Percentiles rank a stretch among this genome's conserved stretches.
Conservation (phyloP, 192 early-diverging fungal genomes). For the Rhizoclosmatium sp. region DNA sequence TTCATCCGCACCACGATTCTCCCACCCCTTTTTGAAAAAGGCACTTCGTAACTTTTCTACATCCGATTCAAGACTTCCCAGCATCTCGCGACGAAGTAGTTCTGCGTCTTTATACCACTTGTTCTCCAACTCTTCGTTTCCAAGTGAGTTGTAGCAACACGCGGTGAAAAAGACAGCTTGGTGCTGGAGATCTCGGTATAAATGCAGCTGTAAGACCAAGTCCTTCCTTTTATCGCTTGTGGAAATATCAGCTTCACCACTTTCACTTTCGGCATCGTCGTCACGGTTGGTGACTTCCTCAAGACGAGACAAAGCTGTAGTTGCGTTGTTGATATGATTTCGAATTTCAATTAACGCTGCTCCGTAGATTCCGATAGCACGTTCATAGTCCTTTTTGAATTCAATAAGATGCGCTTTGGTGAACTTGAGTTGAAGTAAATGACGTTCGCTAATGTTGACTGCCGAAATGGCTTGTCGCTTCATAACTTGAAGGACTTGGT, state of each 20-base stretch:
- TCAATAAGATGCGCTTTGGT: conserved; percentile 46
- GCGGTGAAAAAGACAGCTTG: conserved; percentile 68
- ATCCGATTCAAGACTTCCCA: conserved; percentile 16
- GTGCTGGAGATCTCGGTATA: conserved; percentile 63
- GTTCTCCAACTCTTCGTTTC: conserved; percentile 55
- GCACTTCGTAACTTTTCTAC: conserved; percentile 10
- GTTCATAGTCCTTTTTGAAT: conserved; percentile 37
- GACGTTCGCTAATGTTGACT: conserved; percentile 45
- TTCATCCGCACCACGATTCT: too few species aligned
- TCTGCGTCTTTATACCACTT: conserved; percentile 48
- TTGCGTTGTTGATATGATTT: not conserved
- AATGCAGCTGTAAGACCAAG: conserved; percentile 33
- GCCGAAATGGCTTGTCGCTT: conserved; percentile 30
- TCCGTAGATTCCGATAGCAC: conserved; percentile 26
- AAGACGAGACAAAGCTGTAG: conserved; percentile 19
- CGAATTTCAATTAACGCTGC: conserved; percentile 39
- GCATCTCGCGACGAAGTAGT: conserved; percentile 36
- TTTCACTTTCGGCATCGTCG: conserved; percentile 24
- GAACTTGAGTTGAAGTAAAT: conserved; percentile 35
- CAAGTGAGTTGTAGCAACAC: conserved; percentile 57
- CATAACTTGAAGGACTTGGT: conserved; percentile 65
- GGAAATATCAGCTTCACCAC: not conserved
- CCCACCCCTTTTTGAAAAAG: too few species aligned
- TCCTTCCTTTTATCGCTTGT: not conserved
- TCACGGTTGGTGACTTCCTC: conserved; percentile 13